Evolutionary conservation across 2,329 filamentous ascomycete genomes (phyloP), one percentile per base, ranked within the genome.

Genomic region (Alternaria burnsii): DNA sequence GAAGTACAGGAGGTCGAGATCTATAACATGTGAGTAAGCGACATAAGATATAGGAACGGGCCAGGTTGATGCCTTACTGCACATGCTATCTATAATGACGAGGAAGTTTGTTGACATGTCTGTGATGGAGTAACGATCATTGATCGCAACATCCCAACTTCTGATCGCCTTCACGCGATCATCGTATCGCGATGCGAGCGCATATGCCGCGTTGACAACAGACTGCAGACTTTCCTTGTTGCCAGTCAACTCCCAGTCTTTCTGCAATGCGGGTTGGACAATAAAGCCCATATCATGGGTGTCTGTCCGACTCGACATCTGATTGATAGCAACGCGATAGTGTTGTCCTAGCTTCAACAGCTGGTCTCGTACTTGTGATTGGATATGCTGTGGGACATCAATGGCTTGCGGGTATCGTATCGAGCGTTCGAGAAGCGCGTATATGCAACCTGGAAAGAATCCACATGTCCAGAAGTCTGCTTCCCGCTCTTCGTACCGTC

Each of bases 241-340:
- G 0, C 79, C 79, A 0, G 78, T 82, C 5, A 85, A 68, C 40
- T 84, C 81, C 80, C 80, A 86, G 28, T 83, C 80, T 28, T 79
- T 76, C 22, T 79, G 78, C 0, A 85, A 67, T 1, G 82, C 80
- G 0, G 84, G 84, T 52, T 82, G 79, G 5, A 85, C 79, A 26
- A 87, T 86, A 64, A 87, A 87, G 0, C 84, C 83, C 59, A 87
- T 79, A 42, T 86, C 84, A 58, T 86, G 85, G 0, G 84, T 86
- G 55, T 86, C 82, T 4, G 77, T 85, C 30, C 82, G 66, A 4
- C 66, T 62, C 1, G 74, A 76, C 75, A 79, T 59, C 59, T 71
- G 9, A 16, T 72, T 71, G 52, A 77, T 76, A 3, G 75, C 73
- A 4, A 76, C 68, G 16, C 70, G 66, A 65, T 73, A 76, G 47